Base-by-base conservation (phyloP, 495 filamentous ascomycete genomes). In the Choiromyces venosus region DNA sequence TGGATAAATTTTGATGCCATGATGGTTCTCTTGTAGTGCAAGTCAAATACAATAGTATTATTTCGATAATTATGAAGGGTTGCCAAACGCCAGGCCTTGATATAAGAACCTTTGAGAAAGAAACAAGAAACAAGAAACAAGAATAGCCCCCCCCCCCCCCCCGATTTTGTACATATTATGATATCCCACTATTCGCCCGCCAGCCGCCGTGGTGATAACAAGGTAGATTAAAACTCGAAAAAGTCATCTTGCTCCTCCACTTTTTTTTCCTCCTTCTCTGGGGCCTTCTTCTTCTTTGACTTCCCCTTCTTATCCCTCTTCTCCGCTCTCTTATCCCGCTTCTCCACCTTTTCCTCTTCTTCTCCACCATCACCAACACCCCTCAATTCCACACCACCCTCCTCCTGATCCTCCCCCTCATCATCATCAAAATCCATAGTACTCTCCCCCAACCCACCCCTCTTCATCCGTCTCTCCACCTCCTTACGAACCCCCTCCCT, bases 391-490 rank as follows among this genome's bases (percentile, higher is more conserved):
- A 18, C 39, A n/a, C 46, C 71, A 16, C 16, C 42, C 66, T 37
- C 40, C 25, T 72, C 67, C 16, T 67, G 65, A 29, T 44, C 68
- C 37, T 77, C 76, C 40, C 81, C 76, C 33, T 79, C 81, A 38
- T 82, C 81, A 36, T 73, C 65, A 21, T 74, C 78, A 39, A 76
- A 78, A 42, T 79, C 80, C 73, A 87, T 67, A 42, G 85, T 87
- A 40, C 87, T 86, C 65, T 87, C 84, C 52, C 86, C 83, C 72
- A 91, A 75, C 73, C 87, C 89, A 10, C 85, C 86, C 6, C 87
- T 83, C 71, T 82, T 75, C 86, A 89, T 90, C 66, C 86, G 87
- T 72, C 84, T 83, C 79, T 87, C 87, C 38, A 91, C 84, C 21
- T 85, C 73, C 56, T 81, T 75, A 88, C 86, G 89, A 78, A 91